phyloP scores from a whole-genome alignment of 1,284 basidiomycete species.

The Tetrapyrgos nigripes region DNA sequence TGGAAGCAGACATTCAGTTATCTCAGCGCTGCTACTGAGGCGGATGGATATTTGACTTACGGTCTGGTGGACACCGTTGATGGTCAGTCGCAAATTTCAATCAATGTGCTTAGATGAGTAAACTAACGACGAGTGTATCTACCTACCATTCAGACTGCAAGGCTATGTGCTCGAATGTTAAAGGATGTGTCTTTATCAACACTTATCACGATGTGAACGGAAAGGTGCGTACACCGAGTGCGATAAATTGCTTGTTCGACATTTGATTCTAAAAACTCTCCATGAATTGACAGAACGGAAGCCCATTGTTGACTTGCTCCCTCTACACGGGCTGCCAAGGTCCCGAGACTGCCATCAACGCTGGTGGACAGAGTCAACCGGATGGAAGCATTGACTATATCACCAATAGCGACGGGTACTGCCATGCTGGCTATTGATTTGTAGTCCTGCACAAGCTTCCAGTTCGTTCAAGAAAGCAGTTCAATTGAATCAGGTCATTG shows the following conservation, averaged over 20 bases:
- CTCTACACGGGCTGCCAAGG: constrained; percentile 44
- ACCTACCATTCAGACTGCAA: constrained; percentile 34
- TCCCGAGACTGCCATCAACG: constrained; percentile 40
- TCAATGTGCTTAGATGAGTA: no score
- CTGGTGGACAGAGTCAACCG: constrained; percentile 48
- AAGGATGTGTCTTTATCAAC: constrained; percentile 39
- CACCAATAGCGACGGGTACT: constrained; percentile 47
- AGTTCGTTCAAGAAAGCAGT: no score
- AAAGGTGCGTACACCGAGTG: no score
- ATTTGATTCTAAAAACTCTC: neutral
- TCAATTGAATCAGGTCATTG: no score
- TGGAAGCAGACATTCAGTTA: constrained; percentile 33
- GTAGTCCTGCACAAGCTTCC: no score
- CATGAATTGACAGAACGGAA: constrained; percentile 36
- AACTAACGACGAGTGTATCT: no score
- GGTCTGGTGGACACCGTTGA: constrained; percentile 40
- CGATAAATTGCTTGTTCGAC: neutral
- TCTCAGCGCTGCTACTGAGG: constrained; percentile 35
- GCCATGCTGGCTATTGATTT: no score
- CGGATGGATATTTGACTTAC: constrained; percentile 36
- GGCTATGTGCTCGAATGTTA: constrained; percentile 37
- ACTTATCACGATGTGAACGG: constrained; percentile 42
- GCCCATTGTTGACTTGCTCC: constrained; percentile 47
- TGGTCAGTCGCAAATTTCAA: constrained; percentile 22
- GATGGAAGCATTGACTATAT: constrained; percentile 47